Conservation (phyloP, 495 filamentous ascomycete genomes). For the Melanomma pulvis-pyrius region DNA sequence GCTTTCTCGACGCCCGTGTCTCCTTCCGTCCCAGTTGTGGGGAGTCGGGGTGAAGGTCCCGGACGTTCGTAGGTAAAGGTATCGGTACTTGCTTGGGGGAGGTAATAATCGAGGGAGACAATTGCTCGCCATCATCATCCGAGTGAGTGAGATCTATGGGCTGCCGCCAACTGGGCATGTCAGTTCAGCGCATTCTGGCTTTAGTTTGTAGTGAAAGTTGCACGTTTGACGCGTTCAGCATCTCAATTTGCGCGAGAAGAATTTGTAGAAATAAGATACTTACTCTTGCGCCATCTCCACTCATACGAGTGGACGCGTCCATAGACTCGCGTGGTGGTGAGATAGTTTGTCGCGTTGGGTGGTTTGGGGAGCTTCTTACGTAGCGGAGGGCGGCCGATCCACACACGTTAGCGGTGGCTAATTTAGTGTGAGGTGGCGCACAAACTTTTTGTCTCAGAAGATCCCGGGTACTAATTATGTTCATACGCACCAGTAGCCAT, state of each 20-base stretch:
- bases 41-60: not conserved
- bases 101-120: not conserved
- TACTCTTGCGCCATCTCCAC: constrained; percentile 7
- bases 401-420: not conserved
- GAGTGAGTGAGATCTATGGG: constrained; percentile 18
- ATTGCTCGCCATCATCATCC: constrained; percentile 5
- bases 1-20: not conserved
- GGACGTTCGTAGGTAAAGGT: constrained; percentile 7
- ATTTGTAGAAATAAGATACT: not conserved
- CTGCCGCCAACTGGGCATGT: not conserved
- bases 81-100: not conserved
- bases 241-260: not conserved
- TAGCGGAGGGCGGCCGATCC: not conserved
- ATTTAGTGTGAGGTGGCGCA: not conserved
- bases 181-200: not conserved
- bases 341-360: constrained; percentile 7
- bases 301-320: constrained; percentile 5
- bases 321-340: not conserved
- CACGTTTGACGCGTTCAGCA: not conserved
- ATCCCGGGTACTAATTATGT: no score
- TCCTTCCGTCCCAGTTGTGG: not conserved
- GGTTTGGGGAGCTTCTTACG: not conserved
- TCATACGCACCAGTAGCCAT: no score
- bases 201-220: not conserved
- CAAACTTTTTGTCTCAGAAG: not conserved